phyloP scores from a whole-genome alignment of 305 asterid genomes.

The Stenogyne calaminthoides region DNA sequence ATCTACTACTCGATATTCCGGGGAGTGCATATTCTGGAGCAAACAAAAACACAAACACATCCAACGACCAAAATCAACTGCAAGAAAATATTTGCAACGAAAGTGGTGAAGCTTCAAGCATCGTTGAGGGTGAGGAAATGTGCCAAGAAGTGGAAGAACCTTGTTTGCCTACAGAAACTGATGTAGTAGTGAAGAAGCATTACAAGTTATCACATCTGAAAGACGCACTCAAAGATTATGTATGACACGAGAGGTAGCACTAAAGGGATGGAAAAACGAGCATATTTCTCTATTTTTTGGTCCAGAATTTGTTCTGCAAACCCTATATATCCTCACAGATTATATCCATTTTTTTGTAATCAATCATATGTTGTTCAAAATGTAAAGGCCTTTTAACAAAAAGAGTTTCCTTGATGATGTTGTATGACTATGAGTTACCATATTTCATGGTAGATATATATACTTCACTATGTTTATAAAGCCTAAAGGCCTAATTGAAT shows the following conservation, averaged over 20 bases:
- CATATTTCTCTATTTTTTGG: not conserved
- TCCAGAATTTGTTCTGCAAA: not conserved
- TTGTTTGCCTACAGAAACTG: conserved; percentile 15
- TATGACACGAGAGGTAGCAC: conserved; percentile 9
- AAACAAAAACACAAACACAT: conserved; percentile 25
- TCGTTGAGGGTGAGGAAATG: not conserved
- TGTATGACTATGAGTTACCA: not conserved
- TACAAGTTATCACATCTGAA: conserved; percentile 17
- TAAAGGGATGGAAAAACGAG: not conserved
- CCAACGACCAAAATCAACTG: conserved; percentile 35
- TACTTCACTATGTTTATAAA: not conserved
- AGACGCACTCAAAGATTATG: conserved; percentile 2
- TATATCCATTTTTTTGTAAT: not conserved
- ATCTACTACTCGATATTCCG: conserved; percentile 75
- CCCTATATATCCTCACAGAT: not conserved
- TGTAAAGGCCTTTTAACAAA: not conserved
- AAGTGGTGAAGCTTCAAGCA: conserved; percentile 21
- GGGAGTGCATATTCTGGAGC: conserved; percentile 87
- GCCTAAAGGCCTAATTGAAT: not conserved
- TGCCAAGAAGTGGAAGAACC: conserved; percentile 26
- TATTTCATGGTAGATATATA: not conserved
- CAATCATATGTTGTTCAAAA: not conserved
- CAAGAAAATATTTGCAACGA: conserved; percentile 20
- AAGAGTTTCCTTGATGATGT: not conserved
- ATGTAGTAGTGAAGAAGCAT: conserved; percentile 20